phyloP scores from a whole-genome alignment of 2,329 filamentous ascomycete genomes.

The Ascochyta lentis region DNA sequence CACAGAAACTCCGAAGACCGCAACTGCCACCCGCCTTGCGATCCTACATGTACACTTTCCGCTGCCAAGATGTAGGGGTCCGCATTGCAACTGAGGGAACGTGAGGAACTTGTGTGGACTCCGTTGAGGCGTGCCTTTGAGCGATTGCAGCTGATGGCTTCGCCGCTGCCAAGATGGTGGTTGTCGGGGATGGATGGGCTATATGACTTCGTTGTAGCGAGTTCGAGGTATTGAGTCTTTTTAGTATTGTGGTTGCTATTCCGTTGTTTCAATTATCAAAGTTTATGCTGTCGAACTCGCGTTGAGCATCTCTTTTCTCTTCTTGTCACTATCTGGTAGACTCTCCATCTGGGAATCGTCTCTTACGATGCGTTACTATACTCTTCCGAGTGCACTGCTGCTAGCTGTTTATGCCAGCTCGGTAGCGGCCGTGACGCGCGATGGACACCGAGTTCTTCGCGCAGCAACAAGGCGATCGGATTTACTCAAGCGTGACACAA shows the following conservation, averaged over 20 bases:
- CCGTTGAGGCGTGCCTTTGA: constrained; percentile 5
- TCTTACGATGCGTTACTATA: background rate
- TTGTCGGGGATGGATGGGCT: background rate
- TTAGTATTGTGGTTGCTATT: no score
- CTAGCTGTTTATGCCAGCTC: background rate
- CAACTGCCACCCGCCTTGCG: no score
- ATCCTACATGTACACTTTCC: background rate
- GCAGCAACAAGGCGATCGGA: constrained; percentile 42
- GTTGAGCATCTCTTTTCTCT: no score
- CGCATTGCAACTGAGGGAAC: background rate
- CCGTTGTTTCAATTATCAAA: no score
- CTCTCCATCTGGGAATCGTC: no score
- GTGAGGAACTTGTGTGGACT: background rate
- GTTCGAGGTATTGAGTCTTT: no score
- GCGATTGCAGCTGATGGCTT: background rate
- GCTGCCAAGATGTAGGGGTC: background rate
- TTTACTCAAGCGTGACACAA: constrained; percentile 30
- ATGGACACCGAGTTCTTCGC: constrained; percentile 31
- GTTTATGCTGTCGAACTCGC: no score
- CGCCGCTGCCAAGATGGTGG: background rate
- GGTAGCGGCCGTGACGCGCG: constrained; percentile 9
- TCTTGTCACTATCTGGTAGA: no score
- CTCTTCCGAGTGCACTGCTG: background rate
- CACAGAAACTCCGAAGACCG: no score
- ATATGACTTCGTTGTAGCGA: background rate